Conservation (phyloP, 208 protist genomes). For the Leishmania guyanensis region DNA sequence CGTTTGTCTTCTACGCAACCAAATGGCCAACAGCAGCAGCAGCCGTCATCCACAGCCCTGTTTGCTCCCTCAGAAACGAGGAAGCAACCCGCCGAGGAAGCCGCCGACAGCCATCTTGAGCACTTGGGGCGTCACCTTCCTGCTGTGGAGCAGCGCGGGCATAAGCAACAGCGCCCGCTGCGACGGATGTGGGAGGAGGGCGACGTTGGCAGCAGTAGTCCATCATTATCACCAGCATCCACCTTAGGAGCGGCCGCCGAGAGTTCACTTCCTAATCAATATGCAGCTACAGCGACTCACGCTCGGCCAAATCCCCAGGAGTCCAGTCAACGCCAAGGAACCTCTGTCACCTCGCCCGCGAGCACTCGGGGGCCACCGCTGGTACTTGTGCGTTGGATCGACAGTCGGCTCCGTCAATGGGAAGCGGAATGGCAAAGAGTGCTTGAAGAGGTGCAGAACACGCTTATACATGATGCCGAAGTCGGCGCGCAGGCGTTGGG, state of each 20-base stretch:
- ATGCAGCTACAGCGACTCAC: not conserved
- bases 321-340: not conserved
- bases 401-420: slow-evolving; percentile 7
- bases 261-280: not conserved
- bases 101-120: not conserved
- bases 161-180: slow-evolving; percentile 2
- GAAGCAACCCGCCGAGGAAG: slow-evolving; percentile 9
- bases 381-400: slow-evolving; percentile 13
- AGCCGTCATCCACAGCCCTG: not conserved
- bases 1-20: not conserved
- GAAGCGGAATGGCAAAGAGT: slow-evolving; percentile 11
- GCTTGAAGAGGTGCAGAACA: slow-evolving; percentile 23
- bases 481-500: not conserved
- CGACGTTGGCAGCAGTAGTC: not conserved
- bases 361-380: slow-evolving; percentile 8
- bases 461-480: not conserved
- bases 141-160: not conserved
- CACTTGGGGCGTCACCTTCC: slow-evolving; percentile 5
- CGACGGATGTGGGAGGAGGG: not conserved
- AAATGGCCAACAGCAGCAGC: not conserved
- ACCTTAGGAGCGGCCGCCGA: not conserved
- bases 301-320: not conserved
- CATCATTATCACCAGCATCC: not conserved
- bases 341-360: not conserved
- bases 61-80: not conserved